Evolutionary conservation across 1,139 yeast genomes (phyloP), one percentile per base, ranked within the genome.

Genomic region (Blastobotrys arbuscula): DNA sequence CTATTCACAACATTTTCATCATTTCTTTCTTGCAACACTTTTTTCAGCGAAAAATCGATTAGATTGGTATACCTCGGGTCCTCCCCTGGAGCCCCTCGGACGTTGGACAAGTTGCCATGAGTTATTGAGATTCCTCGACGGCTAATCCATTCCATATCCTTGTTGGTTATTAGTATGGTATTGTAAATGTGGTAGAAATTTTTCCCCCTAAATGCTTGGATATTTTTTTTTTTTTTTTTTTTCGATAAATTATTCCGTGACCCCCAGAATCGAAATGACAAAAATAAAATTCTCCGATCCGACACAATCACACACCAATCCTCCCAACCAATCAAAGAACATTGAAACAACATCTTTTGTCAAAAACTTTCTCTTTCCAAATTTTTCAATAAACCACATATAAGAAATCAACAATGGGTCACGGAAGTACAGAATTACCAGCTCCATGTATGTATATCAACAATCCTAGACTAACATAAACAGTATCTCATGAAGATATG

Each of bases 401-500:
- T 18, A 38, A 5, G 13, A 5, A 20, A 23, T 15, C 19, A 39
- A n/a, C 3, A 28, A 44, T 44, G 47, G 47, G 47, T 16, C 34
- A 28, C 37, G 31, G 30, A 20, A 37, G 26, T 24, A 19, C 34
- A 20, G 47, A 44, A 33, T 21, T 33, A n/a, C 47, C 47, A 38
- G 47, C 47, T 16, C 47, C 47, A 21, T 18, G 47, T 44, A 44
- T 13, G 47, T 44, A 13, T 24, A 12, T 3, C 23, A 9, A 15
- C n/a, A 18, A 10, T 16, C 33, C 35, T 4, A 4, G 35, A 18
- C 18, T 23, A 19, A 30, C 42, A 15, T 21, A 35, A 34, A 2
- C 35, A 81, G 90, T 86, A 59, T 76, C 89, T 49, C 87, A 83
- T 68, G 90, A 85, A 64, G 95, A 87, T 64, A 82, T 87, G 82